These are phyloP conservation scores for Vitis rotundifolia DNA, from an alignment of 164 flowering plant species.

Conservation along the genomic window DNA sequence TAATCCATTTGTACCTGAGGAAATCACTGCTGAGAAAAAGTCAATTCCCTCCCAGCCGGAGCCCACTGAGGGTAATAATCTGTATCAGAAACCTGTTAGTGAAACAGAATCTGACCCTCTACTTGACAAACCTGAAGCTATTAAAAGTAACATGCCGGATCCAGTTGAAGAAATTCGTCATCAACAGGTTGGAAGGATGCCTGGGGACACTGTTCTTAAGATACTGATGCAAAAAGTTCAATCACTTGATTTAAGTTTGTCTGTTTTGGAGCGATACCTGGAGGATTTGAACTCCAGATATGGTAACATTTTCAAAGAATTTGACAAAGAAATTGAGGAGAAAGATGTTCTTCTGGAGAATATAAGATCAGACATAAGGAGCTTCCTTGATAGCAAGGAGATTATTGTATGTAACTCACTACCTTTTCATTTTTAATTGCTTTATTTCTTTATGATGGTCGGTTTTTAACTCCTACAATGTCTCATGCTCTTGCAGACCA, in stretches of 20 bases:
- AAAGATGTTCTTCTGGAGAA: constrained; percentile 53
- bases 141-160: constrained; percentile 42
- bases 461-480: constrained; percentile 1
- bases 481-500: constrained; percentile 44
- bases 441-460: neutral
- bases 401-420: constrained; percentile 52
- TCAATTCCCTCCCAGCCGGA: constrained; percentile 25
- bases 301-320: constrained; percentile 65
- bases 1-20: constrained; percentile 34
- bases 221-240: constrained; percentile 91
- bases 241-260: constrained; percentile 74
- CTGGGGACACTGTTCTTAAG: constrained; percentile 93
- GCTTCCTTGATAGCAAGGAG: constrained; percentile 49
- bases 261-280: constrained; percentile 79
- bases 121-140: constrained; percentile 27
- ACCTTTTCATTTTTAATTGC: neutral
- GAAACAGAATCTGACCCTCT: constrained; percentile 38
- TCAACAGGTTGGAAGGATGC: constrained; percentile 79
- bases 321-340: constrained; percentile 67
- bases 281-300: constrained; percentile 82
- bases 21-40: constrained; percentile 30
- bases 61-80: constrained; percentile 29
- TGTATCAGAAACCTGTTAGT: constrained; percentile 15
- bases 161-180: constrained; percentile 59
- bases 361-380: constrained; percentile 50